A percentile compares a stretch with the other conserved stretches of the same genome.
phyloP scores from a whole-genome alignment of 768 basidiomycete species.

The Fistulinella prunicolor region DNA sequence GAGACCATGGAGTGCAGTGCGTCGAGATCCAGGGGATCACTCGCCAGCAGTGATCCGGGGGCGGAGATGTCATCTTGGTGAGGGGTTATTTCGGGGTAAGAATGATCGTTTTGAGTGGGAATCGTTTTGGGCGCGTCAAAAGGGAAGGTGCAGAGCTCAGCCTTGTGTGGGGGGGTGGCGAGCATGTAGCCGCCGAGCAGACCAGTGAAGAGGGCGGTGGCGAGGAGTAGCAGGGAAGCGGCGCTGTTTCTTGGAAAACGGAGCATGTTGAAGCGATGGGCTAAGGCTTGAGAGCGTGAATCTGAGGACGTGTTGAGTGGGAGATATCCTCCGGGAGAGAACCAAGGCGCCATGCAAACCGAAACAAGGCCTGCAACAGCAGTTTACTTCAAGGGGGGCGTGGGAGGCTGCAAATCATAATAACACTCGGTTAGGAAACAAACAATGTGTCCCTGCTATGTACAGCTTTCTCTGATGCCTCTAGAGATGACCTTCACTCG shows the following conservation, averaged over 20 bases:
- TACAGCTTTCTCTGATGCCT: no score
- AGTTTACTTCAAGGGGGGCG: no score
- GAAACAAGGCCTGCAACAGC: no score
- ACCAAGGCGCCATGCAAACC: background rate
- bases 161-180: conserved; percentile 10
- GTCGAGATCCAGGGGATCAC: conserved; percentile 29
- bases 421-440: no score
- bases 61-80: background rate
- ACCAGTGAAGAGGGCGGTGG: conserved; percentile 21
- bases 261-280: conserved; percentile 1
- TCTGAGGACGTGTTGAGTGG: conserved; percentile 17
- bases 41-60: conserved; percentile 13
- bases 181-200: conserved; percentile 27
- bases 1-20: conserved; percentile 33
- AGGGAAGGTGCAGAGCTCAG: conserved; percentile 21
- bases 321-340: conserved; percentile 15
- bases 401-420: no score
- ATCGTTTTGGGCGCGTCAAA: conserved; percentile 1
- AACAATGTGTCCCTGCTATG: no score
- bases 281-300: no score
- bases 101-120: background rate
- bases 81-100: background rate
- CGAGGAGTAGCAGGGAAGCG: conserved; percentile 15
- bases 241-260: conserved; percentile 17
- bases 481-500: no score